Evolutionary conservation across 139 green algal species (phyloP).

Genomic region (Helicosporidium sp.): DNA sequence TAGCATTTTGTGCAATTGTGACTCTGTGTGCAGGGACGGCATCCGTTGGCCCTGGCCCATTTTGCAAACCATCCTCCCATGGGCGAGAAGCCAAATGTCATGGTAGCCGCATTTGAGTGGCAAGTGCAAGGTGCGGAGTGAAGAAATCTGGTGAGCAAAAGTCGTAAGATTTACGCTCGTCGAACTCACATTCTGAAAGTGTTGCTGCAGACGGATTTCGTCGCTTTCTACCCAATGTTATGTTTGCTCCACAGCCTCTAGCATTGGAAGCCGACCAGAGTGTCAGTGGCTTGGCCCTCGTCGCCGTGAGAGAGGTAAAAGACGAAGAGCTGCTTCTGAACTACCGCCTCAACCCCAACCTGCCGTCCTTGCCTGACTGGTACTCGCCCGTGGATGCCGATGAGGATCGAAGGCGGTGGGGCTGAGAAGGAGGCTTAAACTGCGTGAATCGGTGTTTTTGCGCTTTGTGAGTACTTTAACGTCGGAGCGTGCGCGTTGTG

Average conservation of each 20-base stretch:
- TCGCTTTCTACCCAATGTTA: no score
- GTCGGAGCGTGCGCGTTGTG: no score
- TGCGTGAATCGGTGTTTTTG: no score
- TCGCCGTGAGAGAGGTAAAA: slow-evolving; percentile 24
- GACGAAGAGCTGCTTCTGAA: slow-evolving; percentile 56
- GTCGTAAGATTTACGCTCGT: no score
- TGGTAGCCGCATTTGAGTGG: slow-evolving; percentile 29
- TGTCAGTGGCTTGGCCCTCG: slow-evolving; percentile 26
- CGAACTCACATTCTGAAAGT: not conserved
- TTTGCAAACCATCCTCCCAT: slow-evolving; percentile 41
- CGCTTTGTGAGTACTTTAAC: no score
- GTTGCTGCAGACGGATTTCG: no score
- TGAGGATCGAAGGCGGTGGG: slow-evolving; percentile 41
- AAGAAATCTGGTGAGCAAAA: no score
- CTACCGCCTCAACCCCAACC: slow-evolving; percentile 37
- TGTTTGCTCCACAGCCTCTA: no score
- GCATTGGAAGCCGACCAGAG: no score
- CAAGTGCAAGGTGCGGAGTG: not conserved
- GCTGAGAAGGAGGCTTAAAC: no score
- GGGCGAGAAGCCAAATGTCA: slow-evolving; percentile 29
- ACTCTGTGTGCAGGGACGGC: slow-evolving; percentile 19
- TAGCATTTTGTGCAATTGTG: no score
- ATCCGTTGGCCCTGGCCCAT: slow-evolving; percentile 41
- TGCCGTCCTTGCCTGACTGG: slow-evolving; percentile 28
- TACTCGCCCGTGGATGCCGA: slow-evolving; percentile 39